Evolutionary conservation across 1,284 basidiomycete genomes (phyloP).

Genomic region (Quambalaria eucalypti): DNA sequence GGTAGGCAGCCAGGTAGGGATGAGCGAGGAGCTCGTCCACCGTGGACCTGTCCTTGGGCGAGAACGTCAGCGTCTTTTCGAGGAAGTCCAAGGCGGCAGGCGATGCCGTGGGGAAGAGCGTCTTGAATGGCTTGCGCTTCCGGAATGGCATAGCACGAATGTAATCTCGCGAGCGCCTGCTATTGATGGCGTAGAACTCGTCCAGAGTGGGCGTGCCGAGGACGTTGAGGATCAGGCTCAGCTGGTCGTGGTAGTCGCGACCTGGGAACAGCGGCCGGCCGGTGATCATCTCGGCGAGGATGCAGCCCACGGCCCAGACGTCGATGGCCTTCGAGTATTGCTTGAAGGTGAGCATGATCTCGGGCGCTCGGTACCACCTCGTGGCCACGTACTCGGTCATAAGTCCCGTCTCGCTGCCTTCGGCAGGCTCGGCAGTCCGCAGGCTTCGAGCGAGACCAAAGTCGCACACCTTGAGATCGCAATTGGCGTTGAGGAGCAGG

Average conservation of each 20-base stretch:
- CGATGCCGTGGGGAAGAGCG: slow-evolving; percentile 16
- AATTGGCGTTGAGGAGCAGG: slow-evolving; percentile 87
- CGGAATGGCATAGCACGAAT: slow-evolving; percentile 68
- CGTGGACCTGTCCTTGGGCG: slow-evolving; percentile 34
- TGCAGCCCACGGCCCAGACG: slow-evolving; percentile 86
- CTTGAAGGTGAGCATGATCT: slow-evolving; percentile 34
- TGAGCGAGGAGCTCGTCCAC: slow-evolving; percentile 43
- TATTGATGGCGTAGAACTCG: slow-evolving; percentile 82
- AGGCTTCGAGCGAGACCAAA: slow-evolving; percentile 25
- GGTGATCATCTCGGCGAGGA: slow-evolving; percentile 90
- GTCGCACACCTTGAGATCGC: slow-evolving; percentile 58
- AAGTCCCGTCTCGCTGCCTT: slow-evolving; percentile 11
- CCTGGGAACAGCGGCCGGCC: slow-evolving; percentile 92
- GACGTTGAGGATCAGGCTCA: slow-evolving; percentile 79
- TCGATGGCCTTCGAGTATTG: slow-evolving; percentile 42
- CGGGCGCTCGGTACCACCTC: slow-evolving; percentile 35
- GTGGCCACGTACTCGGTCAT: slow-evolving; percentile 43
- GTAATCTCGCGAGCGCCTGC: slow-evolving; percentile 75
- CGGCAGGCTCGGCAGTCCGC: slow-evolving; percentile 3
- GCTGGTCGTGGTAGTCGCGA: slow-evolving; percentile 85
- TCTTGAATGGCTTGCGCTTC: slow-evolving; percentile 51
- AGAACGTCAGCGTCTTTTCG: slow-evolving; percentile 70
- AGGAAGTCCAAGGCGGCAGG: slow-evolving; percentile 74
- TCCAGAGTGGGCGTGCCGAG: slow-evolving; percentile 85
- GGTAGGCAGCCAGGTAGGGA: slow-evolving; percentile 39